Conservation (phyloP, 2,329 filamentous ascomycete genomes). For the Colletotrichum sp. region DNA sequence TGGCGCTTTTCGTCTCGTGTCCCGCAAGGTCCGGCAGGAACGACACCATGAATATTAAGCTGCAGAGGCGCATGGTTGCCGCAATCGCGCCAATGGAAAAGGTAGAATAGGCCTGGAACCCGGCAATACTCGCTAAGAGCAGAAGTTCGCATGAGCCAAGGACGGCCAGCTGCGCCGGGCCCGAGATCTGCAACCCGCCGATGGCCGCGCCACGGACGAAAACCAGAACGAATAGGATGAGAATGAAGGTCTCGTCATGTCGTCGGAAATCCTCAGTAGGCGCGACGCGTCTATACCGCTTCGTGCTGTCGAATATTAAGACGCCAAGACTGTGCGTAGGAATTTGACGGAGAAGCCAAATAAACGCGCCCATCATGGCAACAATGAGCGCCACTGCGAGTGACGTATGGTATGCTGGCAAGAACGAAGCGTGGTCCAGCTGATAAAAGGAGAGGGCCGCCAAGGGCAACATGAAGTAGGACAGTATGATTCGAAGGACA, state of each 20-base stretch:
- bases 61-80: constrained; percentile 53
- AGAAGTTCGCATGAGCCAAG: constrained; percentile 74
- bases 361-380: constrained; percentile 27
- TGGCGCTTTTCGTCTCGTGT: constrained; percentile 66
- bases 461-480: constrained; percentile 77
- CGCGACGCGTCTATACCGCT: constrained; percentile 70
- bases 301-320: constrained; percentile 55
- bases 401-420: constrained; percentile 33
- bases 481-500: constrained; percentile 72
- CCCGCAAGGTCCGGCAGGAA: constrained; percentile 67
- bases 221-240: constrained; percentile 67
- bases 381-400: constrained; percentile 33
- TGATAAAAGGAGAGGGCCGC: constrained; percentile 77
- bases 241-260: constrained; percentile 50
- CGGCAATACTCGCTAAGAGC: constrained; percentile 45
- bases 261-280: constrained; percentile 48
- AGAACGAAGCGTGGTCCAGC: constrained; percentile 39
- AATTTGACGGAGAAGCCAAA: constrained; percentile 32
- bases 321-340: constrained; percentile 32
- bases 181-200: constrained; percentile 63
- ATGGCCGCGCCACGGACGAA: constrained; percentile 71
- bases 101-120: constrained; percentile 17
- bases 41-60: constrained; percentile 42
- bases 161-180: constrained; percentile 70
- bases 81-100: constrained; percentile 16